Evolutionary conservation across 116 monocot genomes (phyloP).

Genomic region (Iris pallida): DNA sequence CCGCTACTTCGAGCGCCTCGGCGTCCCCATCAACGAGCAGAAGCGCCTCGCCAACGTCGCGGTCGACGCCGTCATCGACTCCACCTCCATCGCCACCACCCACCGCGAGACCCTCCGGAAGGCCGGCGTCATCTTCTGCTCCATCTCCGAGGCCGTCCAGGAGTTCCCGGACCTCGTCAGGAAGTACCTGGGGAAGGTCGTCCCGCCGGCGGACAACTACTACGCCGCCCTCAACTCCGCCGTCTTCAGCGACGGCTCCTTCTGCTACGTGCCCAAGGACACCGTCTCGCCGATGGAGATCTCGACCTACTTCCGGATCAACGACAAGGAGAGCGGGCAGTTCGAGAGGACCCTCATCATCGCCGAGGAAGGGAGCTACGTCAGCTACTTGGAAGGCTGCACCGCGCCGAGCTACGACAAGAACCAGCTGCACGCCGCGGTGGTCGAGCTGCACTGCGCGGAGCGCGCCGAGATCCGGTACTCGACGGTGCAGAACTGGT

Average conservation of each 20-base stretch:
- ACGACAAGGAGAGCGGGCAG: constrained; percentile 78
- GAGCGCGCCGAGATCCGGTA: constrained; percentile 94
- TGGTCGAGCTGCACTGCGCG: constrained; percentile 83
- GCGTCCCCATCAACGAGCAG: constrained; percentile 66
- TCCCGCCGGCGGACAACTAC: constrained; percentile 82
- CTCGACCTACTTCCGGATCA: constrained; percentile 88
- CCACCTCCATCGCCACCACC: constrained; percentile 88
- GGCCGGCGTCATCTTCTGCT: constrained; percentile 91
- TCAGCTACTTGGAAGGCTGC: constrained; percentile 93
- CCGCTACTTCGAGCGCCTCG: constrained; percentile 37
- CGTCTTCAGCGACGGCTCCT: constrained; percentile 91
- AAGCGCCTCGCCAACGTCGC: constrained; percentile 87
- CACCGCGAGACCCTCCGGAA: constrained; percentile 66
- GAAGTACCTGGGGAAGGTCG: constrained; percentile 69
- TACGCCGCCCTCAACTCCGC: constrained; percentile 93
- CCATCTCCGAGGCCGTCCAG: constrained; percentile 80
- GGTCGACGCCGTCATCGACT: constrained; percentile 90
- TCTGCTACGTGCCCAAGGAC: constrained; percentile 93
- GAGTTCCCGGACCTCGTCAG: constrained; percentile 83
- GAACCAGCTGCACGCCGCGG: constrained; percentile 96
- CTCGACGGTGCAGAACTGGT: constrained; percentile 97
- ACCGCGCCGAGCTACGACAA: constrained; percentile 82
- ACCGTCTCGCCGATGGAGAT: constrained; percentile 96
- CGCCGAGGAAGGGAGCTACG: constrained; percentile 73
- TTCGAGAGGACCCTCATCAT: constrained; percentile 89